phyloP scores from a whole-genome alignment of 1,139 yeast species.

The Sugiyamaella neomexicana region DNA sequence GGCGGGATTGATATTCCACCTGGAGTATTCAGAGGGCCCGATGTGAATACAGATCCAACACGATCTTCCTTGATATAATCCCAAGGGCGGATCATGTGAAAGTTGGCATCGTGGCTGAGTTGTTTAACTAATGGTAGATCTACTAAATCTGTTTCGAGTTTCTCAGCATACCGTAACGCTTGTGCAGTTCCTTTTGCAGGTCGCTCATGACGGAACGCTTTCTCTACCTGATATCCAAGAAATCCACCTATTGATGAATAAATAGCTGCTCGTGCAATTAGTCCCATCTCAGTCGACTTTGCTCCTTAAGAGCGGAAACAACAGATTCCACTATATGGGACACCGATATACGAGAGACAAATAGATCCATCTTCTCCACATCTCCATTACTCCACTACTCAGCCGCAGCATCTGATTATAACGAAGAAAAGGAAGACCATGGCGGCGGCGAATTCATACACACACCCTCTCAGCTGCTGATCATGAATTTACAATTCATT shows the following conservation, averaged over 20 bases:
- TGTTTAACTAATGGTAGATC: constrained; percentile 54
- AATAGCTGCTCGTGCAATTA: not conserved
- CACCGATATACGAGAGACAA: not conserved
- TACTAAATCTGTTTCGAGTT: constrained; percentile 43
- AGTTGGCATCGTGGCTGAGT: constrained; percentile 45
- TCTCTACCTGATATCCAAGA: constrained; percentile 13
- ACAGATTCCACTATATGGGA: too few relatives aligned
- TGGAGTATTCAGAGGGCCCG: constrained; percentile 52
- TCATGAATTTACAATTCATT: too few relatives aligned
- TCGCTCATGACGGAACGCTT: constrained; percentile 1
- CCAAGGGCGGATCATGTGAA: constrained; percentile 57
- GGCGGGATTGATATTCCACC: constrained; percentile 83
- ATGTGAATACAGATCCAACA: constrained; percentile 38
- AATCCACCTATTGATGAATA: constrained; percentile 11
- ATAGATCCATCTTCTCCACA: too few relatives aligned
- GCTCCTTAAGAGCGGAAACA: too few relatives aligned
- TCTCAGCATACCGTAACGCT: constrained; percentile 17
- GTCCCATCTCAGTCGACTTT: not conserved
- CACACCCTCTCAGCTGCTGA: too few relatives aligned
- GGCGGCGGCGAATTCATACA: too few relatives aligned
- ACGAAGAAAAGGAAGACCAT: too few relatives aligned
- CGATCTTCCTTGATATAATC: constrained; percentile 46
- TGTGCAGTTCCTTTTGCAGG: constrained; percentile 10
- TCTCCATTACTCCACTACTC: too few relatives aligned
- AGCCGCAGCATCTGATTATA: too few relatives aligned